phyloP scores from a whole-genome alignment of 495 filamentous ascomycete species.

The Penicillium cosmopolitanum region DNA sequence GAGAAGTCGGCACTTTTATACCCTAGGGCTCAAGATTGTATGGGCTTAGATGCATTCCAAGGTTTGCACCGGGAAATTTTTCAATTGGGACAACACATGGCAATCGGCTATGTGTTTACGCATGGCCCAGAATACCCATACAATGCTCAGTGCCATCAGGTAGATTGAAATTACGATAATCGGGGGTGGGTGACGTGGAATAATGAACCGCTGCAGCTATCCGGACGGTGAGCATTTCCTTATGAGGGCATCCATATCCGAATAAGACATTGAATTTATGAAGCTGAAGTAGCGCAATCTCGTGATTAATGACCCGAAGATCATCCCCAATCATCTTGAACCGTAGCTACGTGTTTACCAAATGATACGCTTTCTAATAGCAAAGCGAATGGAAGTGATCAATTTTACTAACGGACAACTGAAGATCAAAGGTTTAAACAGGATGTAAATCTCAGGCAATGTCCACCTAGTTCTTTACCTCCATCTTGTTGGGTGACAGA shows the following conservation, averaged over 20 bases:
- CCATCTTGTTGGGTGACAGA: slow-evolving; percentile 24
- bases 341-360: too few relatives aligned
- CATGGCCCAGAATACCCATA: too few relatives aligned
- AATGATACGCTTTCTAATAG: neutral
- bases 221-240: neutral
- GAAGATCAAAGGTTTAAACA: neutral
- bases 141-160: neutral
- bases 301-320: too few relatives aligned
- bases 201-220: neutral
- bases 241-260: neutral
- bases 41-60: neutral
- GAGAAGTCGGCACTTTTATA: neutral
- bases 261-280: neutral
- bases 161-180: neutral
- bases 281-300: too few relatives aligned
- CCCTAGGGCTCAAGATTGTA: neutral
- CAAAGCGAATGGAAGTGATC: neutral
- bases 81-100: too few relatives aligned
- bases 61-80: neutral
- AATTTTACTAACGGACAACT: neutral
- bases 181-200: neutral
- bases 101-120: too few relatives aligned
- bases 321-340: too few relatives aligned
- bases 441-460: neutral
- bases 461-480: slow-evolving; percentile 31